A percentile compares a stretch with the other conserved stretches of the same genome.
Conservation (phyloP, 1,139 yeast genomes). For the Diutina sp. region DNA sequence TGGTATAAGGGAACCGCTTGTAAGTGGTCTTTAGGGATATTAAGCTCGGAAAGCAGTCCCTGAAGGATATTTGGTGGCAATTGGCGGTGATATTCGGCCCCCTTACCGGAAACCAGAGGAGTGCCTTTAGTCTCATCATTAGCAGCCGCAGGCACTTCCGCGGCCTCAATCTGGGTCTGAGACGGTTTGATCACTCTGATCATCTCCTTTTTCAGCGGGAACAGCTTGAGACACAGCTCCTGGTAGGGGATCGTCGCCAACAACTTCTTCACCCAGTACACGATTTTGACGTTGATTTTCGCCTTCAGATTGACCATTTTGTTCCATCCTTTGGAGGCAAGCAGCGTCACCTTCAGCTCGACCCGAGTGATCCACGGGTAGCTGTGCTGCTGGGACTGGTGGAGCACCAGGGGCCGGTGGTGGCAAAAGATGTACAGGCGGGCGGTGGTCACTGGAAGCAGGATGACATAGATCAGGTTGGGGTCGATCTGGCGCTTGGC, state of each 20-base stretch:
- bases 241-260: conserved; percentile 37
- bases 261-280: conserved; percentile 19
- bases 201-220: conserved; percentile 37
- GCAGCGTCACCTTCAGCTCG: conserved; percentile 23
- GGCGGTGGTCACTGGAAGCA: conserved; percentile 48
- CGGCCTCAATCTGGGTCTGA: not conserved
- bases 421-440: conserved; percentile 48
- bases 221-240: conserved; percentile 36
- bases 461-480: conserved; percentile 25
- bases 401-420: conserved; percentile 27
- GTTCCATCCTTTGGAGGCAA: conserved; percentile 33
- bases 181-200: conserved; percentile 28
- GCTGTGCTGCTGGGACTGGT: conserved; percentile 14
- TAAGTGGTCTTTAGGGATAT: conserved; percentile 20
- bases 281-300: conserved; percentile 26
- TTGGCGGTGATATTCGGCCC: not conserved
- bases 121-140: not conserved
- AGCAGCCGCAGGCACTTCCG: not conserved
- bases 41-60: conserved; percentile 16
- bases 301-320: conserved; percentile 27
- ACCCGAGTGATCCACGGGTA: conserved; percentile 22
- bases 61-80: conserved; percentile 13
- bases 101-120: not conserved
- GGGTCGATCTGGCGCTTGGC: not conserved
- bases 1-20: conserved; percentile 31